Evolutionary conservation across 495 filamentous ascomycete species (phyloP).

Genomic region (Pseudomonodictys pantanalensis): DNA sequence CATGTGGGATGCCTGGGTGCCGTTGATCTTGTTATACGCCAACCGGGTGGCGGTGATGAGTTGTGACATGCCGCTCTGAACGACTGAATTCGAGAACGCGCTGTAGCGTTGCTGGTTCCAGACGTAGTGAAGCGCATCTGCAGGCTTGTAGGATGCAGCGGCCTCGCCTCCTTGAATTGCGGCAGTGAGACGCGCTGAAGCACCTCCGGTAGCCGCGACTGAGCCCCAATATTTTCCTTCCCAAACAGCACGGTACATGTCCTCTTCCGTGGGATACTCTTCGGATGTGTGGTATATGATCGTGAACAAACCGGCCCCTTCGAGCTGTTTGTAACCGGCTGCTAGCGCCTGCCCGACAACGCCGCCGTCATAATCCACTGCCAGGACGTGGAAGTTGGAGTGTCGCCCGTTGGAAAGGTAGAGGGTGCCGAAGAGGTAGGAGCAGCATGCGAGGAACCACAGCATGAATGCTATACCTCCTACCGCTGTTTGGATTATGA

Average conservation of each 20-base stretch:
- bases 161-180: conserved; percentile 14
- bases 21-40: conserved; percentile 20
- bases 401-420: conserved; percentile 4
- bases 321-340: conserved; percentile 9
- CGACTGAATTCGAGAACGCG: conserved; percentile 8
- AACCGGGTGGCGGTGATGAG: conserved; percentile 5
- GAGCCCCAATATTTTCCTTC: conserved; percentile 18
- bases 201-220: conserved; percentile 8
- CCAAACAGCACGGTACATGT: conserved; percentile 19
- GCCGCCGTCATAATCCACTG: conserved; percentile 23
- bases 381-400: conserved; percentile 17
- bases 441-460: conserved; percentile 19
- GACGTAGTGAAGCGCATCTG: conserved; percentile 14
- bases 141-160: conserved; percentile 4
- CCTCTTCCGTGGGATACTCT: conserved; percentile 21
- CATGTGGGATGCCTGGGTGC: conserved; percentile 5
- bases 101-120: conserved; percentile 28
- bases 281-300: conserved; percentile 11
- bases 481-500: conserved; percentile 11
- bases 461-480: conserved; percentile 23
- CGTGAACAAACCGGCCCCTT: conserved; percentile 9
- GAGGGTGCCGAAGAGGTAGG: conserved; percentile 21
- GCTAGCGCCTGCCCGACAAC: conserved; percentile 11
- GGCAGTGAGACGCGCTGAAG: conserved; percentile 9
- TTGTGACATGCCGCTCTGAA: conserved; percentile 10